Evolutionary conservation across 306 rosid genomes (phyloP).

Genomic region (Prunus mira): DNA sequence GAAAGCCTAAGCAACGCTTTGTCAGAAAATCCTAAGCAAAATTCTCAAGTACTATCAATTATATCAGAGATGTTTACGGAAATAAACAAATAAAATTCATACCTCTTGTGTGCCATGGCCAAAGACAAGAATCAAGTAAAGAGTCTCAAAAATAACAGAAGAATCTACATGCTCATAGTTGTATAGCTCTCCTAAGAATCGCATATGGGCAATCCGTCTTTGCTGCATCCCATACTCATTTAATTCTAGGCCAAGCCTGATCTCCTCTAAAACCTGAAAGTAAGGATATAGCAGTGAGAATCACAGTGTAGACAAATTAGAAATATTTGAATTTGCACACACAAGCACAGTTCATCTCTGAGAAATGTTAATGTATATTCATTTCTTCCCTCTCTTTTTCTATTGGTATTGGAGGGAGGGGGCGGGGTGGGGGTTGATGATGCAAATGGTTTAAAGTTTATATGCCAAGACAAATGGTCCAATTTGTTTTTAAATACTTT

Average conservation of each 20-base stretch:
- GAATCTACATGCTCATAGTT: conserved; percentile 98
- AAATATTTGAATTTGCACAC: neutral
- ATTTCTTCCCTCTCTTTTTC: neutral
- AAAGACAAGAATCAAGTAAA: conserved; percentile 69
- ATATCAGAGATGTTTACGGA: neutral
- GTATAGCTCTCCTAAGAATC: conserved; percentile 95
- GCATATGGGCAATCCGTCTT: conserved; percentile 88
- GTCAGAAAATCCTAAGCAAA: neutral
- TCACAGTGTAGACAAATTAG: neutral
- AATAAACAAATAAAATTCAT: conserved; percentile 5
- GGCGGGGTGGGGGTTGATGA: no score
- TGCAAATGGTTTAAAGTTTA: no score
- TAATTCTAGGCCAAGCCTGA: conserved; percentile 86
- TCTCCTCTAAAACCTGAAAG: conserved; percentile 95
- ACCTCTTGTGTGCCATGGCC: conserved; percentile 96
- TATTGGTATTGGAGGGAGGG: neutral
- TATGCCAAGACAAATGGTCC: no score
- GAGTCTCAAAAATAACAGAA: conserved; percentile 92
- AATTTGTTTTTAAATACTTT: no score
- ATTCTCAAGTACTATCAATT: neutral
- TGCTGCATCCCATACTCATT: conserved; percentile 99
- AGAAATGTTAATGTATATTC: neutral
- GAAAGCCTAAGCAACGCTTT: neutral
- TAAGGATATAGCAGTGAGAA: conserved; percentile 9
- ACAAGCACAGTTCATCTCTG: neutral